Conservation (phyloP, 352 stramenopile species). For the Globisporangium canariense region DNA sequence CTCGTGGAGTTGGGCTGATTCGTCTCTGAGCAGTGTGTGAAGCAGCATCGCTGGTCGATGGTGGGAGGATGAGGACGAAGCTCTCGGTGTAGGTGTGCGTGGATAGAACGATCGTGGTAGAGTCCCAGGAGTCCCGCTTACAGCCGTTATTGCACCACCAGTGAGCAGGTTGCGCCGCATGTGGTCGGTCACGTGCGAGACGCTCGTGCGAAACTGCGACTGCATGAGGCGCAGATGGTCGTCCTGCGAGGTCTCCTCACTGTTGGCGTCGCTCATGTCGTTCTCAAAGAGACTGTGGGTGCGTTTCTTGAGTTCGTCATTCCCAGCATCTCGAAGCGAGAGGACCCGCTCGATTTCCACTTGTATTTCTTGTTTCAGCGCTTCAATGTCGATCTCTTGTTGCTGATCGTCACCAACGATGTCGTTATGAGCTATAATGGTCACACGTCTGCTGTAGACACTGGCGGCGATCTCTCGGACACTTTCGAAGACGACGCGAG, state of each 20-base stretch:
- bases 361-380: constrained; percentile 10
- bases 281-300: constrained; percentile 19
- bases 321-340: constrained; percentile 22
- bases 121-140: neutral
- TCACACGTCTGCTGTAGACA: neutral
- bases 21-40: constrained; percentile 18
- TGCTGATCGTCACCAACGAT: neutral
- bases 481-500: constrained; percentile 23
- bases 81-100: constrained; percentile 25
- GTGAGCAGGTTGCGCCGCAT: neutral
- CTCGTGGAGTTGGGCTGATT: constrained; percentile 31
- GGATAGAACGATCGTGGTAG: constrained; percentile 6
- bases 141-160: neutral
- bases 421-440: neutral
- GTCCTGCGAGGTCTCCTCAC: neutral
- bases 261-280: constrained; percentile 4
- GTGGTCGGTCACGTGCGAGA: constrained; percentile 6
- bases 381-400: constrained; percentile 2
- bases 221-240: constrained; percentile 28
- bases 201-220: constrained; percentile 12
- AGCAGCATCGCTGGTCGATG: neutral
- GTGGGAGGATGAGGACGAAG: constrained; percentile 2
- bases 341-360: constrained; percentile 25
- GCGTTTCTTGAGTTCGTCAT: constrained; percentile 22
- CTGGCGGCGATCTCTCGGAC: constrained; percentile 19